Conservation (phyloP, 1,284 basidiomycete genomes). For the Heliocybe sulcata region DNA sequence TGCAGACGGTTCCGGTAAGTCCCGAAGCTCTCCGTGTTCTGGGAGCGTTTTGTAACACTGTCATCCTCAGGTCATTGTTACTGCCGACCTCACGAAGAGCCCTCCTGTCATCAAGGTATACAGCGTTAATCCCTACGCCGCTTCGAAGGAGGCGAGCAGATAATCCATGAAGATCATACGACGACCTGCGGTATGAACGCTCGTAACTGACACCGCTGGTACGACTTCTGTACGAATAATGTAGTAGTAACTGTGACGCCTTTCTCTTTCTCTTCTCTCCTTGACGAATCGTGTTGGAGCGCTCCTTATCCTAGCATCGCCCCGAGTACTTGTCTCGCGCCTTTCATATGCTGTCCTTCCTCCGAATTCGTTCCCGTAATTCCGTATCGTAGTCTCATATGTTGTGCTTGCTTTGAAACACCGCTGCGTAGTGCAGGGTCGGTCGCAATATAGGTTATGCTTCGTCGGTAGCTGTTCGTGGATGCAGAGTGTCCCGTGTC, state of each 20-base stretch:
- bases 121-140: slow-evolving; percentile 78
- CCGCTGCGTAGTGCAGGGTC: background rate
- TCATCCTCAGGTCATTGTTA: slow-evolving; percentile 72
- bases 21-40: slow-evolving; percentile 7
- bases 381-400: background rate
- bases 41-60: slow-evolving; percentile 5
- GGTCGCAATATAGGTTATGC: background rate
- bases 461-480: background rate
- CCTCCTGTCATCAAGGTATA: slow-evolving; percentile 93
- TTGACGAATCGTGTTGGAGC: background rate
- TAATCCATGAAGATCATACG: background rate
- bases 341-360: background rate
- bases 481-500: too few species aligned
- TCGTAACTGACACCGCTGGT: background rate
- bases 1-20: slow-evolving; percentile 86
- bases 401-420: background rate
- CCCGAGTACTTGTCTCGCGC: background rate
- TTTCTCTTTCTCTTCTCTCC: background rate
- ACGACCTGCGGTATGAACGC: background rate
- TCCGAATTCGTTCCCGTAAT: background rate
- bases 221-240: background rate
- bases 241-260: background rate
- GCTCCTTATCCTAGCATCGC: background rate
- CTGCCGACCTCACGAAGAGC: slow-evolving; percentile 88
- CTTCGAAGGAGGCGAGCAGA: background rate